Percentiles rank a stretch among this genome's conserved stretches.
Evolutionary conservation across 352 stramenopile genomes (phyloP).

Genomic region (Salisapilia sapeloensis): DNA sequence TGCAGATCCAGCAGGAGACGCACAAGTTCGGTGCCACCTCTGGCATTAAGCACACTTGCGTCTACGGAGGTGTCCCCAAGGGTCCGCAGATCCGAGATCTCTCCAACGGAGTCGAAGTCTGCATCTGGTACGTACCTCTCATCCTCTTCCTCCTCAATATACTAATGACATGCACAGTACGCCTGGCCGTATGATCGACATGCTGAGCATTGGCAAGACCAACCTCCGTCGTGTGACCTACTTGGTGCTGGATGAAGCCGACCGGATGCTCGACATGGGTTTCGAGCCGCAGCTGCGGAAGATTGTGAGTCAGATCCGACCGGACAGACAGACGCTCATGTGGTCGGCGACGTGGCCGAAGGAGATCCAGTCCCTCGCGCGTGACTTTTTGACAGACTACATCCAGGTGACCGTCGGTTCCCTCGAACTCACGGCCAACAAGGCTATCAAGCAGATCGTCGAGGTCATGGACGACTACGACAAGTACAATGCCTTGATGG

Average conservation of each 20-base stretch:
- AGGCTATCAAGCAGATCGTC: constrained; percentile 96
- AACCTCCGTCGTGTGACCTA: constrained; percentile 97
- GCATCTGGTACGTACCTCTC: constrained; percentile 34
- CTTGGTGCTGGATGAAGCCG: constrained; percentile 97
- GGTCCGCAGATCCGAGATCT: constrained; percentile 79
- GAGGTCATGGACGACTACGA: constrained; percentile 93
- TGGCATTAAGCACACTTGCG: constrained; percentile 98
- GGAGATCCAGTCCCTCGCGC: constrained; percentile 92
- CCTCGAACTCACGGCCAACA: constrained; percentile 95
- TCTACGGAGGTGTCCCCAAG: constrained; percentile 98
- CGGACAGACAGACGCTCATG: constrained; percentile 97
- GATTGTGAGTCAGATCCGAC: constrained; percentile 95
- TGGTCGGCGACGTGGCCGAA: constrained; percentile 98
- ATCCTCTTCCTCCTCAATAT: not conserved
- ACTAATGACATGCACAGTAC: constrained; percentile 30
- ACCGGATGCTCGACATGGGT: constrained; percentile 93
- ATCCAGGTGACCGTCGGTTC: constrained; percentile 92
- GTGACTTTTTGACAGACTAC: constrained; percentile 96
- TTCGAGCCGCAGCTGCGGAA: constrained; percentile 90
- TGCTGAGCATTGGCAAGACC: constrained; percentile 92
- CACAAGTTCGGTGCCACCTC: constrained; percentile 96
- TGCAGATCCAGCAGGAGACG: constrained; percentile 98
- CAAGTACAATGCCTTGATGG: constrained; percentile 87
- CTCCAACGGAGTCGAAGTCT: constrained; percentile 65
- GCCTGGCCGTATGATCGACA: constrained; percentile 95